Evolutionary conservation across 1,139 yeast genomes (phyloP).

Genomic region (Spathaspora sp.): DNA sequence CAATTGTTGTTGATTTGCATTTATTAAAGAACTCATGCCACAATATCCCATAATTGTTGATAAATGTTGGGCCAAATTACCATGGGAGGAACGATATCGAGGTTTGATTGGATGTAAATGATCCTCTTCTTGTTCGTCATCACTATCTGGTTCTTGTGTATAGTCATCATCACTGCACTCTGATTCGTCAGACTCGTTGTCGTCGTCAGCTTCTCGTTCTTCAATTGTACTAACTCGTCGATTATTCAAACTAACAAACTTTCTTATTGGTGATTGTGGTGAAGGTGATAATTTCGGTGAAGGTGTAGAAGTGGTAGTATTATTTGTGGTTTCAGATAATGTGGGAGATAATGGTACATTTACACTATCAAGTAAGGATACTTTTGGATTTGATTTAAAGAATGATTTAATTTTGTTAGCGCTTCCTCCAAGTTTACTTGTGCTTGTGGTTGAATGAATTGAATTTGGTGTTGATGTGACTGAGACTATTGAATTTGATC

Average conservation of each 20-base stretch:
- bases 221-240: slow-evolving; percentile 25
- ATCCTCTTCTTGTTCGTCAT: slow-evolving; percentile 17
- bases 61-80: slow-evolving; percentile 22
- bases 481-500: slow-evolving; percentile 7
- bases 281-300: neutral
- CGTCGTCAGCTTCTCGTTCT: slow-evolving; percentile 10
- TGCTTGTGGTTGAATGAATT: slow-evolving; percentile 1
- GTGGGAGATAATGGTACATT: slow-evolving; percentile 9
- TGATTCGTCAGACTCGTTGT: slow-evolving; percentile 17
- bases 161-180: slow-evolving; percentile 16
- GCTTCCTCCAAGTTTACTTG: slow-evolving; percentile 1
- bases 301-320: neutral
- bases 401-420: slow-evolving; percentile 6
- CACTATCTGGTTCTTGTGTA: slow-evolving; percentile 19
- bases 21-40: slow-evolving; percentile 19
- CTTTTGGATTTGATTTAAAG: slow-evolving; percentile 3
- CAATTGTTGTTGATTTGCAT: slow-evolving; percentile 17
- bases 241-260: slow-evolving; percentile 1
- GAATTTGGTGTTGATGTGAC: slow-evolving; percentile 8
- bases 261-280: neutral
- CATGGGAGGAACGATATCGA: slow-evolving; percentile 15
- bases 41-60: slow-evolving; percentile 37
- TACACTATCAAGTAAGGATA: neutral
- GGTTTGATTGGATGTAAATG: slow-evolving; percentile 30
- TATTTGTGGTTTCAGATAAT: neutral